Evolutionary conservation across 176 grass and related monocot species (phyloP).

Genomic region (Chloris gayana): DNA sequence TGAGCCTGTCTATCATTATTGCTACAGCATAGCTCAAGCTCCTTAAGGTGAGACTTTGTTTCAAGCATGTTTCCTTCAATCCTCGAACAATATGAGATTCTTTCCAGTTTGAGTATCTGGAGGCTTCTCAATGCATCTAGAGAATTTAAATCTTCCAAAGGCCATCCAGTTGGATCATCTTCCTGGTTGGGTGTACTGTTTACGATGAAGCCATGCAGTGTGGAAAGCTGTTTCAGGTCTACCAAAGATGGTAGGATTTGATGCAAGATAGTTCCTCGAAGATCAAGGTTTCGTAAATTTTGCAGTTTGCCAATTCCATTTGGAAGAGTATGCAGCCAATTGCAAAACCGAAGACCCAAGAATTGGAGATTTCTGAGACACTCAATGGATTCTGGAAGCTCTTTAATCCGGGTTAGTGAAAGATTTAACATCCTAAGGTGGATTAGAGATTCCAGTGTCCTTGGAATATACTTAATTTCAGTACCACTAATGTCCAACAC

Average conservation of each 20-base stretch:
- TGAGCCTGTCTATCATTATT: conserved; percentile 46
- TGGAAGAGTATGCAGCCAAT: conserved; percentile 49
- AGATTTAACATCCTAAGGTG: conserved; percentile 66
- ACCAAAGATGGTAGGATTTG: conserved; percentile 46
- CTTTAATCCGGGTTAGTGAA: conserved; percentile 58
- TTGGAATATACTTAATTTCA: conserved; percentile 50
- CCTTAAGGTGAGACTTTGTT: conserved; percentile 50
- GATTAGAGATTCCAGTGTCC: conserved; percentile 47
- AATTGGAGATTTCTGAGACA: conserved; percentile 55
- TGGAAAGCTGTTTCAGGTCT: conserved; percentile 50
- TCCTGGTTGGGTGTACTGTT: conserved; percentile 21
- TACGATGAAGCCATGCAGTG: conserved; percentile 48
- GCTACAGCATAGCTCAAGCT: conserved; percentile 53
- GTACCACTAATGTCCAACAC: conserved; percentile 56
- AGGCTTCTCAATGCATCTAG: conserved; percentile 55
- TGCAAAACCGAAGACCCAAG: conserved; percentile 55
- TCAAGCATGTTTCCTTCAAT: conserved; percentile 41
- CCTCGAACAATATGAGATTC: conserved; percentile 30
- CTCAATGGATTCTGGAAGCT: conserved; percentile 56
- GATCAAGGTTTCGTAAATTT: conserved; percentile 53
- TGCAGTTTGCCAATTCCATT: conserved; percentile 46
- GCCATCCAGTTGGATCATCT: conserved; percentile 46
- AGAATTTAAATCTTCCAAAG: conserved; percentile 53
- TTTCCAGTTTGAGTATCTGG: conserved; percentile 59
- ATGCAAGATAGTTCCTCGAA: conserved; percentile 53